phyloP scores from a whole-genome alignment of 768 basidiomycete genomes.

The Dendrothele bispora region DNA sequence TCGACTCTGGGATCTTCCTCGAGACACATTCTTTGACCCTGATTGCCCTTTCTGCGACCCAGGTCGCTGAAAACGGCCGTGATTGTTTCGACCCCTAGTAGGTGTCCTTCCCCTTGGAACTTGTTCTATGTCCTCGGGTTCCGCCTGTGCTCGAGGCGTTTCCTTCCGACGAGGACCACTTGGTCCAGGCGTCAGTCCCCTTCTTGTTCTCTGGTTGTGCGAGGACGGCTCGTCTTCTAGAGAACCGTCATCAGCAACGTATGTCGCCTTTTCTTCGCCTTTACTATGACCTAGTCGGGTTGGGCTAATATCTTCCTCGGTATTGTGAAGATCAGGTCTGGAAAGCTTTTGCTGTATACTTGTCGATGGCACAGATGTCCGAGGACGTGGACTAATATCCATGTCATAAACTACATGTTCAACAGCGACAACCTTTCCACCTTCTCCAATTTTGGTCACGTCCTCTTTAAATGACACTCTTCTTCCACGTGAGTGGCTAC shows the following conservation, averaged over 20 bases:
- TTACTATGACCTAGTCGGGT: not conserved
- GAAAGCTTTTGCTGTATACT: not conserved
- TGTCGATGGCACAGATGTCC: no score
- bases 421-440: slow-evolving; percentile 8
- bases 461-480: slow-evolving; percentile 55
- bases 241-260: not conserved
- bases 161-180: not conserved
- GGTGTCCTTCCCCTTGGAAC: no score
- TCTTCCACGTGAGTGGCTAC: slow-evolving; percentile 55
- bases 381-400: no score
- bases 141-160: not conserved
- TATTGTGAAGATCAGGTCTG: not conserved
- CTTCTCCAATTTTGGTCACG: slow-evolving; percentile 19
- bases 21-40: no score
- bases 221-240: not conserved
- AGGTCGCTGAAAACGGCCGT: no score
- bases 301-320: not conserved
- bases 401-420: not conserved
- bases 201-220: not conserved
- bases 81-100: no score
- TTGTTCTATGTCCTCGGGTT: not conserved
- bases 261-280: not conserved
- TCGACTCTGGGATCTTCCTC: no score
- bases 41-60: no score
- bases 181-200: not conserved